Evolutionary conservation across 352 stramenopile genomes (phyloP).

Genomic region (Pythium myriotylum): DNA sequence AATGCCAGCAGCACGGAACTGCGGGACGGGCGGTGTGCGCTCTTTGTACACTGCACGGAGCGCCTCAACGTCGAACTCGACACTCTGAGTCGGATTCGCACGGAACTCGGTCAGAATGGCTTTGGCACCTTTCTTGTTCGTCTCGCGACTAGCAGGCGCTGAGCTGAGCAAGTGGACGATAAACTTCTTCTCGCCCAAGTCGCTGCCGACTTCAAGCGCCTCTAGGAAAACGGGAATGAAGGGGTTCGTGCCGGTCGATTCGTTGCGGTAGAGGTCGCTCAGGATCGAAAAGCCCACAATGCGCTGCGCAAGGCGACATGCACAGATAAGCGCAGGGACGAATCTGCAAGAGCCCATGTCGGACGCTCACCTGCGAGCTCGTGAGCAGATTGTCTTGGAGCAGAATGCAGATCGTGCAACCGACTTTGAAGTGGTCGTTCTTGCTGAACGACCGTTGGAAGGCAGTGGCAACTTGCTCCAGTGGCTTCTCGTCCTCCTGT

Average conservation of each 20-base stretch:
- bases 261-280: constrained; percentile 82
- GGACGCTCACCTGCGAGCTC: constrained; percentile 67
- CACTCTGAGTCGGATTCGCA: constrained; percentile 42
- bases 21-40: constrained; percentile 71
- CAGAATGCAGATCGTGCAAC: constrained; percentile 90
- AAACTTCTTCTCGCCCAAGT: constrained; percentile 81
- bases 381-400: constrained; percentile 91
- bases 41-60: constrained; percentile 74
- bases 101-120: constrained; percentile 68
- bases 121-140: constrained; percentile 81
- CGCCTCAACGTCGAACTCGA: constrained; percentile 67
- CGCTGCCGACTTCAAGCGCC: constrained; percentile 70
- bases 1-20: constrained; percentile 77
- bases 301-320: constrained; percentile 33
- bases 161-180: constrained; percentile 67
- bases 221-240: constrained; percentile 89
- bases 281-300: constrained; percentile 88
- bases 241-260: constrained; percentile 76
- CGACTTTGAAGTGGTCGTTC: constrained; percentile 90
- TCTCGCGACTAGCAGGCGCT: constrained; percentile 48
- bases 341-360: not conserved
- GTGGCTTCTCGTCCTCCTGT: constrained; percentile 83
- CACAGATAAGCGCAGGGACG: not conserved
- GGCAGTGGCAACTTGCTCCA: constrained; percentile 69
- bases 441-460: constrained; percentile 86